Conservation (phyloP, 768 basidiomycete genomes). For the Gloeostereum incarnatum region DNA sequence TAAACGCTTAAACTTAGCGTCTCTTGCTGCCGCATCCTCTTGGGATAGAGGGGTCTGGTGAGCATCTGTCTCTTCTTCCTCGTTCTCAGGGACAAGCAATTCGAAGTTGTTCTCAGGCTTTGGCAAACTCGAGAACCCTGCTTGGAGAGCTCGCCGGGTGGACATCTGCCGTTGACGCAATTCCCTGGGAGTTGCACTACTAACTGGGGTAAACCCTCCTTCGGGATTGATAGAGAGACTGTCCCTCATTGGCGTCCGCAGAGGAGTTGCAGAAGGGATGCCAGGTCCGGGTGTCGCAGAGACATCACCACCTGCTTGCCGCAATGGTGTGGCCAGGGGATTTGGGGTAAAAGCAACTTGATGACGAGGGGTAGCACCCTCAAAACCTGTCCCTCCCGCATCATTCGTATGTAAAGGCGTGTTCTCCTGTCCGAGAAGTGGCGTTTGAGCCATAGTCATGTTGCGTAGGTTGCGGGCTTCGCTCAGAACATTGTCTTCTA, state of each 20-base stretch:
- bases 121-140: slow-evolving; percentile 78
- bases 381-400: slow-evolving; percentile 86
- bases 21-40: slow-evolving; percentile 92
- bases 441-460: slow-evolving; percentile 89
- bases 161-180: slow-evolving; percentile 52
- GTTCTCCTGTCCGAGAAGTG: slow-evolving; percentile 94
- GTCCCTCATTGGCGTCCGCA: slow-evolving; percentile 94
- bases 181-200: slow-evolving; percentile 65
- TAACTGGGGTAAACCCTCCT: slow-evolving; percentile 43
- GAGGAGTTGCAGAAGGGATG: slow-evolving; percentile 64
- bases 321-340: slow-evolving; percentile 83
- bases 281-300: slow-evolving; percentile 40
- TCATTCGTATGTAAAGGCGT: slow-evolving; percentile 76
- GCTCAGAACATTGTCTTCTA: slow-evolving; percentile 90
- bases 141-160: slow-evolving; percentile 67
- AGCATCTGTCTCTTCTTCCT: slow-evolving; percentile 52
- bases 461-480: slow-evolving; percentile 95
- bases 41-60: slow-evolving; percentile 29
- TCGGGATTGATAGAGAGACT: slow-evolving; percentile 80
- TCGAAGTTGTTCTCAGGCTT: slow-evolving; percentile 98
- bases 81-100: slow-evolving; percentile 83
- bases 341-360: slow-evolving; percentile 91
- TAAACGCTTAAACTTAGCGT: slow-evolving; percentile 56
- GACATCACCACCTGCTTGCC: slow-evolving; percentile 30
- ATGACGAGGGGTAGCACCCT: slow-evolving; percentile 90